These are phyloP conservation scores for Lachancea nothofagi DNA, from an alignment of 805 yeast genomes.

Conservation along the genomic window DNA sequence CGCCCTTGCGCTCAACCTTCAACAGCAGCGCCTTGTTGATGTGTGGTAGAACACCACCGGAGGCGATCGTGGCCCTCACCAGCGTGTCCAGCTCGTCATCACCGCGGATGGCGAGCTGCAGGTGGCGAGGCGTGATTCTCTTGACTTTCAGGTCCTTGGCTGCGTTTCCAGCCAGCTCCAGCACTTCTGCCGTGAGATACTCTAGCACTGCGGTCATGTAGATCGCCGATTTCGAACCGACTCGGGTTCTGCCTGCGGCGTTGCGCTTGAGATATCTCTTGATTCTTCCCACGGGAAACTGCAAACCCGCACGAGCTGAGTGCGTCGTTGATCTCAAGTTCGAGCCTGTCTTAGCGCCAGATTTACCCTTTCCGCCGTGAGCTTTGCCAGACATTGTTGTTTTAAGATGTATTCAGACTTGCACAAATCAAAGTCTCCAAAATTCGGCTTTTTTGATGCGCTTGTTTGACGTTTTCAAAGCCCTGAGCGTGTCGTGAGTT, in stretches of 20 bases:
- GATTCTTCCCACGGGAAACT: slow-evolving; percentile 98
- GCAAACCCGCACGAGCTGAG: slow-evolving; percentile 90
- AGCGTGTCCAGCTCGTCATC: slow-evolving; percentile 95
- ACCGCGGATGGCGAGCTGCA: slow-evolving; percentile 95
- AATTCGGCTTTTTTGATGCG: no score
- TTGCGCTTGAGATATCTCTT: slow-evolving; percentile 90
- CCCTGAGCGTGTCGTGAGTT: background rate
- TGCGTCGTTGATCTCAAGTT: slow-evolving; percentile 66
- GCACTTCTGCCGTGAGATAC: slow-evolving; percentile 92
- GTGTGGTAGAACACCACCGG: slow-evolving; percentile 97
- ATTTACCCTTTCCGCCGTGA: slow-evolving; percentile 95
- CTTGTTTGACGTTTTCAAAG: no score
- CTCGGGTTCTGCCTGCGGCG: slow-evolving; percentile 80
- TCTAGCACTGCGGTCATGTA: slow-evolving; percentile 94
- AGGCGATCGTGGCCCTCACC: slow-evolving; percentile 92
- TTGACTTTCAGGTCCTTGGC: slow-evolving; percentile 93
- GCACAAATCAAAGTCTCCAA: no score
- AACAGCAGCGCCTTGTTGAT: slow-evolving; percentile 76
- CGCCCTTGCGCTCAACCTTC: slow-evolving; percentile 51
- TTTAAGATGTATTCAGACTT: no score
- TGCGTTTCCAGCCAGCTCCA: slow-evolving; percentile 97
- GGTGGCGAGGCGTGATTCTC: slow-evolving; percentile 96
- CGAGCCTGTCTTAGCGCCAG: slow-evolving; percentile 69
- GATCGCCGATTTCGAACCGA: slow-evolving; percentile 93
- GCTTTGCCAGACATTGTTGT: slow-evolving; percentile 83